These are phyloP conservation scores for Aphanomyces cochlioides DNA, from an alignment of 352 stramenopile genomes.

Conservation along the genomic window DNA sequence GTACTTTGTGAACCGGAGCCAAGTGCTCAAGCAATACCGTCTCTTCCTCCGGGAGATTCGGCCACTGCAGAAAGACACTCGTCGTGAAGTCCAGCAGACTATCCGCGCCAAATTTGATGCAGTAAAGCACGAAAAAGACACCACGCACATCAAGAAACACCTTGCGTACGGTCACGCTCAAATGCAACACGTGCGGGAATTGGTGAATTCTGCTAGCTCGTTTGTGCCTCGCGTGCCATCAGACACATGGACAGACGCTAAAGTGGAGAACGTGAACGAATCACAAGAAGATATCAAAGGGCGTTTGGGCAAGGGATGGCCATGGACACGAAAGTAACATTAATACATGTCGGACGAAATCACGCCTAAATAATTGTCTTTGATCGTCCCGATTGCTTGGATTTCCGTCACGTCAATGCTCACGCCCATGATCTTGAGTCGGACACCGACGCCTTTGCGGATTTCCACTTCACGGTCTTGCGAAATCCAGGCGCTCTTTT, in stretches of 20 bases:
- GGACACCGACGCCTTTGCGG: constrained; percentile 91
- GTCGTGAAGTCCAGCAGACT: constrained; percentile 14
- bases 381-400: constrained; percentile 97
- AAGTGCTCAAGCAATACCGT: constrained; percentile 31
- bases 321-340: constrained; percentile 16
- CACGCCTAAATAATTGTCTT: constrained; percentile 97
- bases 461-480: constrained; percentile 97
- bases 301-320: constrained; percentile 16
- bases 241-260: background rate
- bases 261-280: constrained; percentile 1
- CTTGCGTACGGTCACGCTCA: constrained; percentile 26
- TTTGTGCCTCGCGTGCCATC: background rate
- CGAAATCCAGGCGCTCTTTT: constrained; percentile 96
- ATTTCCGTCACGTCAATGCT: constrained; percentile 97
- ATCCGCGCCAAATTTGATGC: constrained; percentile 30
- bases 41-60: constrained; percentile 28
- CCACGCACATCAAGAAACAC: background rate
- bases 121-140: background rate
- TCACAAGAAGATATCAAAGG: constrained; percentile 27
- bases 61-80: constrained; percentile 2
- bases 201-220: constrained; percentile 25
- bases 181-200: constrained; percentile 26
- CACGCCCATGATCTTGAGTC: constrained; percentile 96
- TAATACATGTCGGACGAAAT: constrained; percentile 77
- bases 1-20: constrained; percentile 29